Base-by-base conservation (phyloP, 129 eudicot genomes). In the Centaurea solstitialis region DNA sequence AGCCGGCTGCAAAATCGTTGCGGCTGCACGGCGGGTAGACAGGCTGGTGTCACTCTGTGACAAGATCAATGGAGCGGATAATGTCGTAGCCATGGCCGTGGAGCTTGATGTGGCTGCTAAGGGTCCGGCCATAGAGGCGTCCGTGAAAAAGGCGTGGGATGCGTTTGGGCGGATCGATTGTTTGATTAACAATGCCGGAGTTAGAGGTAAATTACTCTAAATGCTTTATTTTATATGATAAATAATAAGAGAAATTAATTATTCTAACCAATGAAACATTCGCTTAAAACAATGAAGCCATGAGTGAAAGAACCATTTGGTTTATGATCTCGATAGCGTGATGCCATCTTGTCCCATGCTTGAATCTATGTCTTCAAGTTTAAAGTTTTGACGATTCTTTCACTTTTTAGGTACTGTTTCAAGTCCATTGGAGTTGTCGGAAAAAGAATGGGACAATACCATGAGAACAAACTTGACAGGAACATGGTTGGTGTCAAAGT, bases 1-100 rank as follows among this genome's bases (percentile, higher is more conserved):
- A 67, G 81, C 91, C 26, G 98, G 94, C 35, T 91, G 93, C 73
- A 82, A 23, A 37, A 79, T 93, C 21, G 61, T 93, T 0, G 98
- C 96, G 1, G 93, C 98, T 0, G 98, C 96, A 5, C 93, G 98
- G 3, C 87, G 98, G 40, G 71, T 82, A 4, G 94, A 91, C 23
- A 87, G 93, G 0, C 87, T 91, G 0, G 62, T 69, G 22, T 85
- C 92, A 0, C 88, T 93, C 15, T 93, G 98, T 74, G 89, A 90
- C 0, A 72, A 89, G 70, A 82, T 93, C 21, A 93, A 91, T 26
- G 72, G 20, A 11, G 37, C 5, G 0, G 5, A 33, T 0, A 33
- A 33, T 3, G 37, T 33, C 4, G 37, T 3, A n/a, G 86, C 83
- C 3, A 75, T 2, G 30, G 86, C 76, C 9, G 81, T 80, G 39